Base-by-base conservation (phyloP, 2,329 filamentous ascomycete species). In the Immersiporthe knoxdaviesiana region DNA sequence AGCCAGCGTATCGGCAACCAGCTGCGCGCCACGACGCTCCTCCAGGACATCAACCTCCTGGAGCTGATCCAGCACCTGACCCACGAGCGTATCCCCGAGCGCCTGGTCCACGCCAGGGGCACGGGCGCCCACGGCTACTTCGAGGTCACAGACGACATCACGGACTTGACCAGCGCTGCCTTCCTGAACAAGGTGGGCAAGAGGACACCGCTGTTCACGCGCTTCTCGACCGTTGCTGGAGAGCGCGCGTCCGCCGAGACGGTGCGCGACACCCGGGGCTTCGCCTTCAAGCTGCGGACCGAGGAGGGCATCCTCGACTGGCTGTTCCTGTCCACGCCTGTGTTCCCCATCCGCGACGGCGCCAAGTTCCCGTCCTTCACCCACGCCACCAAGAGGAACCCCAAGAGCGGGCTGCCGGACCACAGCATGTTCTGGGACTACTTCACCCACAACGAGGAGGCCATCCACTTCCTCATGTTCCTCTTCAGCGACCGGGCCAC, bases 271-370 rank as follows among this genome's bases (percentile, higher is more conserved):
- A 85, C 90, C 2, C 88, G 89, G 70, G 88, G 88, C 2, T 90
- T 89, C 74, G 87, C 88, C 0, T 84, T 84, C 30, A 83, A 88
- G 70, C 86, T 90, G 73, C 90, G 89, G 73, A 90, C 88, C 0
- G 86, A 90, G 63, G 87, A 90, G 73, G 89, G 89, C 65, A 91
- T 90, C 76, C 88, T 87, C 76, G 87, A 88, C 83, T 83, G 80
- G 83, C 73, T 72, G 5, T 63, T 66, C 50, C 50, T 64, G 50
- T 68, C 32, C 14, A 32, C 72, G 27, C 82, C 82, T 0, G 79
- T 82, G 1, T 84, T 84, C 71, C 83, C 83, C 73, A 77, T 83
- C 67, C 78, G 84, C 24, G 83, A 85, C 72, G 81, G 82, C 0
- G 81, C 83, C 70, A 81, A 83, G 66, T 84, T 84, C 63, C 83